Evolutionary conservation across 768 basidiomycete genomes (phyloP).

Genomic region (Tephrocybe rancida): DNA sequence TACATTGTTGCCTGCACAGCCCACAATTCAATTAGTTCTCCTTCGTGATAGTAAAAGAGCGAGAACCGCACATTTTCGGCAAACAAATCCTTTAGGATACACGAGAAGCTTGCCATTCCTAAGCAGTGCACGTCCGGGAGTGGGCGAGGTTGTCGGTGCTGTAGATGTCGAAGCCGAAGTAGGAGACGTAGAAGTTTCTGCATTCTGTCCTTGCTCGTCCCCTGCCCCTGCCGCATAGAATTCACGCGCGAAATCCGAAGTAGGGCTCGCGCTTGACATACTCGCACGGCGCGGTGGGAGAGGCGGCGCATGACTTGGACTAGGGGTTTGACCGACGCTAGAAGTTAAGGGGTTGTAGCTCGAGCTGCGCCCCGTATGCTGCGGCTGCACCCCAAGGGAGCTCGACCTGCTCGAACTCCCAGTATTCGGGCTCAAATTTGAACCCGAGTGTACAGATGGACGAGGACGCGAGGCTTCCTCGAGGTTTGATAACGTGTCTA

Average conservation of each 20-base stretch:
- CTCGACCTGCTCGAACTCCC: neutral
- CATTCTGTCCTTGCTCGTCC: conserved; percentile 1
- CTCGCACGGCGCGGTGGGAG: conserved; percentile 26
- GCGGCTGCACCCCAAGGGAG: neutral
- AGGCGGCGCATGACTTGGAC: conserved; percentile 1
- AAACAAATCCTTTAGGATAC: conserved; percentile 65
- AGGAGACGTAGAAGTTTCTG: neutral
- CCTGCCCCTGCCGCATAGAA: conserved; percentile 55
- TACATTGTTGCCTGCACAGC: conserved; percentile 60
- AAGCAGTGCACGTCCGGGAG: conserved; percentile 69
- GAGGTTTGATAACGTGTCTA: neutral
- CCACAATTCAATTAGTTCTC: neutral
- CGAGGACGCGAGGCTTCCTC: neutral
- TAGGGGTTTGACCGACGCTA: too few relatives aligned
- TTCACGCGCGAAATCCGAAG: conserved; percentile 60
- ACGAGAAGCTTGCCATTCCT: conserved; percentile 63
- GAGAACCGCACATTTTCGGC: conserved; percentile 61
- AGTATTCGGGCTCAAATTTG: too few relatives aligned
- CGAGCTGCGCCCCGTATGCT: neutral
- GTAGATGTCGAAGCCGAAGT: conserved; percentile 25
- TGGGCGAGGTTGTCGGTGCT: conserved; percentile 63
- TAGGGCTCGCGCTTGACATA: conserved; percentile 7
- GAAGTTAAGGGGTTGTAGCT: neutral
- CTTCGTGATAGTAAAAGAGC: neutral
- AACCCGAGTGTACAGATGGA: neutral